Base-by-base conservation (phyloP, 257 asterid species). In the Coffea eugenioides region DNA sequence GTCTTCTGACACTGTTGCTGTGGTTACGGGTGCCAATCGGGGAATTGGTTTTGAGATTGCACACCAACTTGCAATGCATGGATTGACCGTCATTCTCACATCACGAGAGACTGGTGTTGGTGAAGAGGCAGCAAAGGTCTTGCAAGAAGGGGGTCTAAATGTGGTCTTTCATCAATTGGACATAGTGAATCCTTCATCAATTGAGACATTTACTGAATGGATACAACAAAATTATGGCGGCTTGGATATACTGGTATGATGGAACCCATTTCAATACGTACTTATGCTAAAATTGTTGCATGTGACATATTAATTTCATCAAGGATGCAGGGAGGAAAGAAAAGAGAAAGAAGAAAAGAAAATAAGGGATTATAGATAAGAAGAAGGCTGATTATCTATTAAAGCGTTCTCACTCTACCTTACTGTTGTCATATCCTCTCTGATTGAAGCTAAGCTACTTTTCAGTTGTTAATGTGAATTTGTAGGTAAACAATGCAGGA, bases 1-100 rank as follows among this genome's bases (percentile, higher is more conserved):
- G 98, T 84, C 93, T 14, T 45, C 87, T n/a, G 78, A 87, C 71
- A 91, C 94, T 27, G 49, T 90, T 75, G 99, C 97, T n/a, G 96
- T 93, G 80, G 99, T 95, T 82, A 93, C 99, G 46, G 98, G 99
- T 80, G 93, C 97, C 20, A 95, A 95, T 79, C 88, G 99, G 82
- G 99, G 99, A 71, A 93, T 95, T 34, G 98, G 99, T 45, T 92
- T 88, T 84, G 98, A 95, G 89, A 92, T 90, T 82, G 96, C 89
- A 31, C 94, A 74, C 77, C 98, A 93, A 78, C 90, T 95, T 59
- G 97, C 94, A 6, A 41, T 64, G 12, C 97, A 92, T 76, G 97
- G 93, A 54, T 86, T 92, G 86, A 91, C 91, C 1, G 97, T 93
- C 61, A 69, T 95, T 86, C 91, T 93, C 69, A 92, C 99, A 45